Conservation (phyloP, 257 asterid species). For the Hygrophila difformis region DNA sequence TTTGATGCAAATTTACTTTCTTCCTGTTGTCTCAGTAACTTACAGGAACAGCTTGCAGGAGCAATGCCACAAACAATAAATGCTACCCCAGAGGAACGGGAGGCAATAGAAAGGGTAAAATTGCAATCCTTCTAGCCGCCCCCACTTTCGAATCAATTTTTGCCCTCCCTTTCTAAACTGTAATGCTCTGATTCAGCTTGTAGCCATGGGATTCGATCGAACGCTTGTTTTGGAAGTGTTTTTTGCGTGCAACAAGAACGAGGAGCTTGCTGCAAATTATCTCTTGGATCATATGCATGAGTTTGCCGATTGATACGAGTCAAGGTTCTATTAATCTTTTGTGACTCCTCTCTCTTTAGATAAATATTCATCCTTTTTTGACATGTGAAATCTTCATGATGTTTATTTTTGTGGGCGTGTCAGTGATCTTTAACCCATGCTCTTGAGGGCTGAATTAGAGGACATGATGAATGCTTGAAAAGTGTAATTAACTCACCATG, state of each 20-base stretch:
- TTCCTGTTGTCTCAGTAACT: slow-evolving; percentile 24
- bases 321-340: too few relatives aligned
- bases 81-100: slow-evolving; percentile 71
- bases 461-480: too few relatives aligned
- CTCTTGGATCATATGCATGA: slow-evolving; percentile 86
- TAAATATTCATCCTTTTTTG: too few relatives aligned
- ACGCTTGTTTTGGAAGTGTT: slow-evolving; percentile 63
- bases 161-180: not conserved
- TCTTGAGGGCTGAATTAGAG: too few relatives aligned
- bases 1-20: not conserved
- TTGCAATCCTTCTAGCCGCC: too few relatives aligned
- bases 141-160: too few relatives aligned
- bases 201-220: slow-evolving; percentile 84
- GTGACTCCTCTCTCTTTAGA: too few relatives aligned
- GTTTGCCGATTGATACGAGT: slow-evolving; percentile 34
- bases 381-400: too few relatives aligned
- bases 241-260: slow-evolving; percentile 92
- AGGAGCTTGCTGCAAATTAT: slow-evolving; percentile 86
- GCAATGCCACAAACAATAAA: slow-evolving; percentile 53
- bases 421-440: too few relatives aligned
- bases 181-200: slow-evolving; percentile 44
- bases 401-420: too few relatives aligned
- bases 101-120: slow-evolving; percentile 67
- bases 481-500: too few relatives aligned
- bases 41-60: slow-evolving; percentile 53